Base-by-base conservation (phyloP, 2,329 filamentous ascomycete genomes). In the Sclerotinia nivalis region DNA sequence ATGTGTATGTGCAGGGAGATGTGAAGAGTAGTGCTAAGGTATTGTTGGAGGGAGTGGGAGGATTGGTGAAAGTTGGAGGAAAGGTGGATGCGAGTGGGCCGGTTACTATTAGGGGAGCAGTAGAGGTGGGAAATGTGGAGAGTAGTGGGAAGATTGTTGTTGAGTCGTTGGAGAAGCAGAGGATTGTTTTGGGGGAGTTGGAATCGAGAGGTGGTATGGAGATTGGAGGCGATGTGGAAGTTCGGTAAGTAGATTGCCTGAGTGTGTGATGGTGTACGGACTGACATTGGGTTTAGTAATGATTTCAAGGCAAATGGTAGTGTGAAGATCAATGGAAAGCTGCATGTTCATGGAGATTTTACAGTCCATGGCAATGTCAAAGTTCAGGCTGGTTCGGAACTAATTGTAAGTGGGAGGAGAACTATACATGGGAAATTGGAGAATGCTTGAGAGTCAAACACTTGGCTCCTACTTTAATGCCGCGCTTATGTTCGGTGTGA, bases 381-480 rank as follows among this genome's bases (percentile, higher is more conserved):
- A 40, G 54, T 76, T 45, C 43, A 59, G 45, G 70, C 70, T 37
- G 72, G 74, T 0, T 68, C 71, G 15, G 54, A 71, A 28, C 58
- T 76, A 37, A 69, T 72, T 59, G 72, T 76, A 13, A 69, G 74
- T 64, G 74, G 74, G 6, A 76, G 69, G 62, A 73, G 72, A n/a
- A 76, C 74, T 6, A 71, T 76, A 62, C 71, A 75, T 70, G 75
- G 75, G 5, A 74, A 69, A 58, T 45, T 76, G 20, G 67, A 71
- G 52, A 49, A 65, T 65, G 47, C 47, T 25, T 65, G 37, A 40
- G n/a, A 6, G 13, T 45, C 5, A n/a, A 34, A 13, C 12, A 18
- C 47, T 40, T 6, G n/a, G 7, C 13, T 37, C 50, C 13, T 37
- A 28, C 18, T 15, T 40, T 15, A 7, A 28, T 13, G n/a, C n/a